Conservation (phyloP, 2,329 filamentous ascomycete species). For the Botrytis tulipae region DNA sequence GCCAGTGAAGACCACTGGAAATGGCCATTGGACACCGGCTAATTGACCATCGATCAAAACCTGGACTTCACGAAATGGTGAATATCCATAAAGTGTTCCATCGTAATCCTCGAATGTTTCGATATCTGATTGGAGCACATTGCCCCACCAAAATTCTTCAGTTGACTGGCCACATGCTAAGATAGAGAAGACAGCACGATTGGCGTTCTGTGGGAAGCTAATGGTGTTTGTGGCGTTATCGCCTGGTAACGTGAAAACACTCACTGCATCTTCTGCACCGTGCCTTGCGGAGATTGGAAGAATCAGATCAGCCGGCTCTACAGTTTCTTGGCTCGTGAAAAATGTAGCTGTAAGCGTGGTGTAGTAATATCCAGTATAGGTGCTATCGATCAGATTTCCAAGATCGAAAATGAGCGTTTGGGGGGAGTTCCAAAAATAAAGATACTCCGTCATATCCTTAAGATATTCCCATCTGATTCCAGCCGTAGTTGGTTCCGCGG, state of each 20-base stretch:
- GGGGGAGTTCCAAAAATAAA: constrained; percentile 63
- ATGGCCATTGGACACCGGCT: constrained; percentile 77
- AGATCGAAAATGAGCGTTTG: constrained; percentile 81
- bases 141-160: constrained; percentile 87
- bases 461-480: constrained; percentile 75
- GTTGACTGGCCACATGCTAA: constrained; percentile 71
- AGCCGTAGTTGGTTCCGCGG: constrained; percentile 68
- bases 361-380: constrained; percentile 72
- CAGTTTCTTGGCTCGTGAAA: constrained; percentile 50
- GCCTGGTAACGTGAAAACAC: constrained; percentile 65
- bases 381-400: constrained; percentile 67
- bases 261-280: constrained; percentile 52
- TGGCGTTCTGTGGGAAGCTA: constrained; percentile 62
- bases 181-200: constrained; percentile 71
- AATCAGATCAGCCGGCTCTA: constrained; percentile 60
- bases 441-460: constrained; percentile 75
- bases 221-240: constrained; percentile 60
- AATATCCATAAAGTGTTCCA: constrained; percentile 62
- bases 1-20: constrained; percentile 79
- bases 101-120: constrained; percentile 56
- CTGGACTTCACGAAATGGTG: constrained; percentile 76
- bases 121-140: constrained; percentile 63
- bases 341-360: constrained; percentile 73
- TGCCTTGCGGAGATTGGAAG: constrained; percentile 62
- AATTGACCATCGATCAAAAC: constrained; percentile 69